These are phyloP conservation scores for Lachnellula arida DNA, from an alignment of 2,329 filamentous ascomycete species.

Conservation along the genomic window DNA sequence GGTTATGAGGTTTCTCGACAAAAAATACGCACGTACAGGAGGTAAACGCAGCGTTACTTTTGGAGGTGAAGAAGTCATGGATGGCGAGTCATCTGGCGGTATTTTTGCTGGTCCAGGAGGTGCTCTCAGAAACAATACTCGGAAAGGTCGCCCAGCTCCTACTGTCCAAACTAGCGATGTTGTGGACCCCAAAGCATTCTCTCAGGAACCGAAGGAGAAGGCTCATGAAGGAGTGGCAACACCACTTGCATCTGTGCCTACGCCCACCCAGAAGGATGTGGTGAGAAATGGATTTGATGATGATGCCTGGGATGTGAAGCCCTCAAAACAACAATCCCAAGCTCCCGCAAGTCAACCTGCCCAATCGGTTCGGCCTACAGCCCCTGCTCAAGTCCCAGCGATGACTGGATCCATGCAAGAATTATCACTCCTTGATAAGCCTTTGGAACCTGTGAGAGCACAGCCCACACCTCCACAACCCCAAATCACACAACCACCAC, in stretches of 20 bases:
- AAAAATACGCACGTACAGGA: slow-evolving; percentile 66
- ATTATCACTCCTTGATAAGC: slow-evolving; percentile 57
- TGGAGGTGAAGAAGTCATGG: slow-evolving; percentile 49
- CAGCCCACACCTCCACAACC: slow-evolving; percentile 30
- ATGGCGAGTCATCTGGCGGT: slow-evolving; percentile 57
- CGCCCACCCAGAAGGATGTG: slow-evolving; percentile 45
- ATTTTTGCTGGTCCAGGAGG: slow-evolving; percentile 94
- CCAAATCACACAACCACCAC: slow-evolving; percentile 23
- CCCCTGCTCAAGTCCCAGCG: slow-evolving; percentile 39
- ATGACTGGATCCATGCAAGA: slow-evolving; percentile 68
- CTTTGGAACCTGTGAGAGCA: slow-evolving; percentile 50
- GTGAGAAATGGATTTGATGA: slow-evolving; percentile 74
- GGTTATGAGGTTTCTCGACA: slow-evolving; percentile 84
- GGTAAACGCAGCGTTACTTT: slow-evolving; percentile 50
- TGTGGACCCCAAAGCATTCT: slow-evolving; percentile 83
- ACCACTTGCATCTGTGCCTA: slow-evolving; percentile 37
- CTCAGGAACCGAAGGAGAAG: slow-evolving; percentile 46
- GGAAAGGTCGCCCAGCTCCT: slow-evolving; percentile 84
- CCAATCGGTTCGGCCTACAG: slow-evolving; percentile 37
- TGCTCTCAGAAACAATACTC: slow-evolving; percentile 85
- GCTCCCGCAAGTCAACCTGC: slow-evolving; percentile 35
- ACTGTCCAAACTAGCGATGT: slow-evolving; percentile 81
- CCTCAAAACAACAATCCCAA: slow-evolving; percentile 53
- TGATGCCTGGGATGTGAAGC: slow-evolving; percentile 95
- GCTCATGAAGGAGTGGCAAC: slow-evolving; percentile 43